These are phyloP conservation scores for Melampsora larici-populina DNA, from an alignment of 1,284 basidiomycete species.

Conservation along the genomic window DNA sequence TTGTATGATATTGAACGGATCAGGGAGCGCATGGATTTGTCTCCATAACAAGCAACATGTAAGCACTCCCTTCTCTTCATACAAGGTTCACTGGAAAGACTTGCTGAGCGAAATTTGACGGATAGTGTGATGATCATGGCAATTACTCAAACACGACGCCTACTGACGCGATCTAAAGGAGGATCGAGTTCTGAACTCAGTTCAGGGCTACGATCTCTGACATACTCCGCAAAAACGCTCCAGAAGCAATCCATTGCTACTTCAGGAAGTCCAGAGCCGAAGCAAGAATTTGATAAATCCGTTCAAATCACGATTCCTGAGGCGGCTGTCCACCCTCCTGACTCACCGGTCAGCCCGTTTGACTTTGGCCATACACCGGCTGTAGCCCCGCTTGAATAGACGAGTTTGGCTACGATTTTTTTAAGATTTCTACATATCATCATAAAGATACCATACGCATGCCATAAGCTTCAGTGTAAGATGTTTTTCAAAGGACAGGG, in stretches of 20 bases:
- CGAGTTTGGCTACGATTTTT: too few relatives aligned
- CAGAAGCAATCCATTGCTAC: neutral
- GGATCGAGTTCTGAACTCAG: neutral
- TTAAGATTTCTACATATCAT: too few relatives aligned
- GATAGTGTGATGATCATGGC: slow-evolving; percentile 2
- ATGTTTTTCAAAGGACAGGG: too few relatives aligned
- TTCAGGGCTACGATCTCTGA: neutral
- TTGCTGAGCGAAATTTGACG: neutral
- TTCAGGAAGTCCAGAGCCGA: neutral
- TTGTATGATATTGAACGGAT: neutral
- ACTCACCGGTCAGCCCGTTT: neutral
- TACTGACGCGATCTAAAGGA: neutral
- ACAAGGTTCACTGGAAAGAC: too few relatives aligned
- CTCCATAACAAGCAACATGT: slow-evolving; percentile 10
- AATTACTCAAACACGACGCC: neutral
- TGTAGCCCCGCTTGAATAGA: too few relatives aligned
- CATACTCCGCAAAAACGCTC: neutral
- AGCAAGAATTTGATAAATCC: neutral
- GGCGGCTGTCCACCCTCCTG: neutral
- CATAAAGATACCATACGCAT: too few relatives aligned
- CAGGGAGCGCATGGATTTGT: slow-evolving; percentile 8
- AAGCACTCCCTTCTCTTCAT: neutral
- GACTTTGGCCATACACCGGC: neutral
- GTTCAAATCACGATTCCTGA: neutral
- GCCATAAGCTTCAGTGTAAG: too few relatives aligned